Conservation (phyloP, 371 early-diverging fungal genomes). For the Ordospora colligata region DNA sequence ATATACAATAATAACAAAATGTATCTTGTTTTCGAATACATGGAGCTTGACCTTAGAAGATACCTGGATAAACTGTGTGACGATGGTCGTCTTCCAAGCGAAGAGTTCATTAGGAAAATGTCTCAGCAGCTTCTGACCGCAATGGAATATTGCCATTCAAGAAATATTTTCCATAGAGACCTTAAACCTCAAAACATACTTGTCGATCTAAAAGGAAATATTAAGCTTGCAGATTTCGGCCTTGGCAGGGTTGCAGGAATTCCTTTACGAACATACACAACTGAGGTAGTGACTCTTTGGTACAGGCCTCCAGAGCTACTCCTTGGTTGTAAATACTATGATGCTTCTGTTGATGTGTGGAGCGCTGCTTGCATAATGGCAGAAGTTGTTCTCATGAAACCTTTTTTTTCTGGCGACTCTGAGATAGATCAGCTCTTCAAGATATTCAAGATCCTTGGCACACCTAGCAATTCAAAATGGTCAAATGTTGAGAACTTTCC, state of each 20-base stretch:
- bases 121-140: slow-evolving; percentile 86
- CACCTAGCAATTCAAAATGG: slow-evolving; percentile 89
- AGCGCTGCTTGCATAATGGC: slow-evolving; percentile 97
- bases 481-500: slow-evolving; percentile 71
- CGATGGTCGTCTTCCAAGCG: slow-evolving; percentile 11
- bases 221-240: slow-evolving; percentile 62
- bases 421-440: slow-evolving; percentile 97
- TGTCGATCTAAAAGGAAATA: slow-evolving; percentile 39
- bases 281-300: slow-evolving; percentile 60
- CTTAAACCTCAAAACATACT: slow-evolving; percentile 69
- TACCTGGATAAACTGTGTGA: slow-evolving; percentile 70
- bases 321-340: slow-evolving; percentile 56
- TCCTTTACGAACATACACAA: slow-evolving; percentile 56
- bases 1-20: slow-evolving; percentile 90
- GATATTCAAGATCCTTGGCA: slow-evolving; percentile 95
- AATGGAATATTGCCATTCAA: slow-evolving; percentile 89
- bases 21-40: slow-evolving; percentile 91
- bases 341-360: slow-evolving; percentile 75
- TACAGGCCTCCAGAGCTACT: slow-evolving; percentile 61
- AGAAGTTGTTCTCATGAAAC: slow-evolving; percentile 83
- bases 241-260: slow-evolving; percentile 54
- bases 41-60: slow-evolving; percentile 93
- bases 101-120: slow-evolving; percentile 40
- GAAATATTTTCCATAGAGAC: slow-evolving; percentile 87
- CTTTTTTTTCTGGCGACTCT: slow-evolving; percentile 92